These are phyloP conservation scores for Kwoniella europaea DNA, from an alignment of 768 basidiomycete species.

Conservation along the genomic window DNA sequence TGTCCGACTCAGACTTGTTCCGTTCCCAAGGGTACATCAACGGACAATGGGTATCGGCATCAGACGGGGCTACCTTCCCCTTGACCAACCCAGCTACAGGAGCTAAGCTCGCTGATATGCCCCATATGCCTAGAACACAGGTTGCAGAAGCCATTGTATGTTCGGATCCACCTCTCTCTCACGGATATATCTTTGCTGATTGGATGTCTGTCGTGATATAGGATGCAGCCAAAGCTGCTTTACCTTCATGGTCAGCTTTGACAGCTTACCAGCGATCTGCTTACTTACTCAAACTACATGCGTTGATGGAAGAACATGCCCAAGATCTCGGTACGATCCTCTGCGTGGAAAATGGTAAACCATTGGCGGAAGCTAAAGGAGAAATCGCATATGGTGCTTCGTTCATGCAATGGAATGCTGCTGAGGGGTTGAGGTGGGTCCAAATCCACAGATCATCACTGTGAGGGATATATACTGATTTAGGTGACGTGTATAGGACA, in stretches of 20 bases:
- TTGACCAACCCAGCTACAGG: conserved; percentile 43
- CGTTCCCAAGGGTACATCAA: conserved; percentile 40
- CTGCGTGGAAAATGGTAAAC: conserved; percentile 49
- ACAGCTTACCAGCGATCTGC: conserved; percentile 31
- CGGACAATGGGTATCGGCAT: conserved; percentile 40
- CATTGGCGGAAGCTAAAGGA: conserved; percentile 45
- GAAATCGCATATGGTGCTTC: conserved; percentile 36
- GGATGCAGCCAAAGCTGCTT: conserved; percentile 25
- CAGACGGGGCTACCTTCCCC: conserved; percentile 35
- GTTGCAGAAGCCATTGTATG: conserved; percentile 75
- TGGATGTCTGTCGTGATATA: background rate
- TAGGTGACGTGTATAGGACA: conserved; percentile 66
- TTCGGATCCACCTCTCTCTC: too few relatives aligned
- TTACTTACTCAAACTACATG: conserved; percentile 32
- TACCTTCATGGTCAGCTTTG: conserved; percentile 22
- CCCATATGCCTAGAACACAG: conserved; percentile 65
- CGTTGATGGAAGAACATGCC: conserved; percentile 31
- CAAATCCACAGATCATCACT: background rate
- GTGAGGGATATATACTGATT: background rate
- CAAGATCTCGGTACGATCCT: conserved; percentile 51
- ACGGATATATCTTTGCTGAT: conserved; percentile 7
- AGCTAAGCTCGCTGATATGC: conserved; percentile 23
- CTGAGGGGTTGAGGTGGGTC: conserved; percentile 38
- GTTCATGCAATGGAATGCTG: conserved; percentile 45
- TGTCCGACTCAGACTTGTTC: conserved; percentile 34